Conservation (phyloP, 176 grass and related monocot species). For the Zoysia japonica region DNA sequence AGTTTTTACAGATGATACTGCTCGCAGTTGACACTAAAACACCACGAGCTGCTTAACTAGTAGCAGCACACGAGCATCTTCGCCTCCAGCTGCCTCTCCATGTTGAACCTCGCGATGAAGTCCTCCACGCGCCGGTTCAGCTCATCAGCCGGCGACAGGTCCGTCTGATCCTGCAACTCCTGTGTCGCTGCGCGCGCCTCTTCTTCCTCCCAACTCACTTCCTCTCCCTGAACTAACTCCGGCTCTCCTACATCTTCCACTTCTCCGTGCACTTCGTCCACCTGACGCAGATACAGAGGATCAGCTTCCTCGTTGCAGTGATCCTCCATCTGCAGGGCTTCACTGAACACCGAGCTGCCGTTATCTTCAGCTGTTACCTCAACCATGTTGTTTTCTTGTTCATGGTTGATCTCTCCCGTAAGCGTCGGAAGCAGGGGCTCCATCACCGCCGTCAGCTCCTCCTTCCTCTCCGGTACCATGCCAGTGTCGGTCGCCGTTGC, state of each 20-base stretch:
- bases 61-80: conserved; percentile 45
- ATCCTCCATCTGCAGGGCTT: conserved; percentile 12
- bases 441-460: background rate
- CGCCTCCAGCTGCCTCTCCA: conserved; percentile 73
- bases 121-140: conserved; percentile 76
- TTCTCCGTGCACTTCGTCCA: background rate
- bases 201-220: background rate
- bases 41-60: background rate
- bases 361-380: background rate
- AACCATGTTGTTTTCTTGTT: background rate
- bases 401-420: background rate
- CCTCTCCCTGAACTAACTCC: background rate
- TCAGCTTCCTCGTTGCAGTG: background rate
- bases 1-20: background rate
- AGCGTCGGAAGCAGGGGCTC: background rate
- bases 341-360: background rate
- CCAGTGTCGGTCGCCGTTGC: background rate
- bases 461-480: conserved; percentile 3
- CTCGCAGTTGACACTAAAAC: background rate
- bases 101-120: conserved; percentile 81
- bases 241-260: background rate
- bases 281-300: background rate
- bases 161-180: background rate
- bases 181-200: no score
- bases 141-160: conserved; percentile 43